Conservation (phyloP, 2,329 filamentous ascomycete genomes). For the Aspergillus fischeri region DNA sequence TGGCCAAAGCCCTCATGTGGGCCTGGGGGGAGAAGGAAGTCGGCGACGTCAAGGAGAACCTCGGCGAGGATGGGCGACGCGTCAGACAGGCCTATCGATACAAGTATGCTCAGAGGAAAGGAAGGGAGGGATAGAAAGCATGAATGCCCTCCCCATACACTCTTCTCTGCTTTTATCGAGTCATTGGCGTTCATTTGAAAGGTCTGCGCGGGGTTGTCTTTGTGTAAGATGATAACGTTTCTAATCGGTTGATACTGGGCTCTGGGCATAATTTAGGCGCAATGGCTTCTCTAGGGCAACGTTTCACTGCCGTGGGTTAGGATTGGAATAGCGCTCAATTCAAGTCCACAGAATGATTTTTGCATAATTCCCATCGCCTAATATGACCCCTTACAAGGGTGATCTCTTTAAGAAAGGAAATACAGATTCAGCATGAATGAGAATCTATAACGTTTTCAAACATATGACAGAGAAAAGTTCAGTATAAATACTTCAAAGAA, state of each 20-base stretch:
- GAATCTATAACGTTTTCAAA: background rate
- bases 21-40: slow-evolving; percentile 41
- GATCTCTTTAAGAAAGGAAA: background rate
- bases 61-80: slow-evolving; percentile 20
- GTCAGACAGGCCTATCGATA: slow-evolving; percentile 35
- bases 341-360: background rate
- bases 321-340: background rate
- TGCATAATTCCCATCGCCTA: background rate
- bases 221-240: background rate
- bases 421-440: background rate
- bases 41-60: slow-evolving; percentile 23
- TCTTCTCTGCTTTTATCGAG: background rate
- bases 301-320: background rate
- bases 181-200: background rate
- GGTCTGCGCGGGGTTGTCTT: background rate
- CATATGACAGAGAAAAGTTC: background rate
- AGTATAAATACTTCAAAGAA: background rate
- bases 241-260: background rate
- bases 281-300: background rate
- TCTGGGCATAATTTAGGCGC: background rate
- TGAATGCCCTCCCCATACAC: background rate
- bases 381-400: background rate
- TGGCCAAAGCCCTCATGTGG: slow-evolving; percentile 38
- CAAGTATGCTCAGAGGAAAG: slow-evolving; percentile 26
- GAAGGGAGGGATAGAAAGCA: background rate